phyloP scores from a whole-genome alignment of 2,329 filamentous ascomycete genomes.

The Dothideomycetidae sp. region DNA sequence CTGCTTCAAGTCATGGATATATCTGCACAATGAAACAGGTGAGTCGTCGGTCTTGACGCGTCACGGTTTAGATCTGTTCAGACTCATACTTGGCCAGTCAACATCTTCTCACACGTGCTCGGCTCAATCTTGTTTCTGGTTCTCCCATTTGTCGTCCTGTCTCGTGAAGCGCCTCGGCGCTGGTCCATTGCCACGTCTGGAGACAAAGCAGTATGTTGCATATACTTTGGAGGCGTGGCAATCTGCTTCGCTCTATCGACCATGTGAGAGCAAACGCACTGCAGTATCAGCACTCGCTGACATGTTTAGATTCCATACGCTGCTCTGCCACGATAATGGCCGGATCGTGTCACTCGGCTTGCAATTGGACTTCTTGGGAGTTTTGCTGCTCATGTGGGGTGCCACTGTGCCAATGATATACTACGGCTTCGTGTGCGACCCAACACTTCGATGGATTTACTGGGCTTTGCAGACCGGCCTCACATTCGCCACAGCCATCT shows the following conservation, averaged over 20 bases:
- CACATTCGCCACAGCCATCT: constrained; percentile 5
- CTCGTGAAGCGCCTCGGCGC: neutral
- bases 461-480: constrained; percentile 9
- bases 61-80: neutral
- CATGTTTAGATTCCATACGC: constrained; percentile 14
- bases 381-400: constrained; percentile 13
- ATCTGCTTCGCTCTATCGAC: constrained; percentile 13
- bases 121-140: constrained; percentile 3
- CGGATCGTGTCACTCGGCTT: neutral
- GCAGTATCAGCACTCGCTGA: no score
- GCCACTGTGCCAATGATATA: constrained; percentile 14
- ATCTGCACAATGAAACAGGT: constrained; percentile 6
- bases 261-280: constrained; percentile 9
- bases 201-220: constrained; percentile 11
- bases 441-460: constrained; percentile 8
- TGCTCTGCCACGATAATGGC: constrained; percentile 11
- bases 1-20: constrained; percentile 1
- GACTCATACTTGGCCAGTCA: constrained; percentile 1
- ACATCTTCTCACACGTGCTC: constrained; percentile 8
- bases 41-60: neutral
- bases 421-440: constrained; percentile 14
- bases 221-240: constrained; percentile 12
- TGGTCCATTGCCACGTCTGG: neutral
- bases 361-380: neutral
- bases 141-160: neutral